Percentiles rank a stretch among this genome's conserved stretches.
Conservation (phyloP, 2,329 filamentous ascomycete genomes). For the Arthrobotrys sphaeroides region DNA sequence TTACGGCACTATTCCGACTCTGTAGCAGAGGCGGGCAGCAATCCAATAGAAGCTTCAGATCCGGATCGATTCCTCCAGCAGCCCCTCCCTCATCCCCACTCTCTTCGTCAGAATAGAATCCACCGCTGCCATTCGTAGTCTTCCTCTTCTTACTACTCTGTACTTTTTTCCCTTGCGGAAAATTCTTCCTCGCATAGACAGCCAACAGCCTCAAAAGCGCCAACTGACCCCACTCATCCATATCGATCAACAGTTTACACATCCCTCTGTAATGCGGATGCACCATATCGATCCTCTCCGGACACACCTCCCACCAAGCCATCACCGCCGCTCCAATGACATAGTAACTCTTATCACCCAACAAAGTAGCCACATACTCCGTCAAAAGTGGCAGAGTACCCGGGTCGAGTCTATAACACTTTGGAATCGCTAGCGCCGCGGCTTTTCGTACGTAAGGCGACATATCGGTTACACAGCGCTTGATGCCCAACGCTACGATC, state of each 20-base stretch:
- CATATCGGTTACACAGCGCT: constrained; percentile 92
- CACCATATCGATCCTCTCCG: constrained; percentile 84
- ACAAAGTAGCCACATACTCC: constrained; percentile 78
- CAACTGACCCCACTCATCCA: constrained; percentile 98
- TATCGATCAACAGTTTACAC: constrained; percentile 91
- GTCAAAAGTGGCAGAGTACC: constrained; percentile 83
- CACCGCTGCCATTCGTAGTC: constrained; percentile 65
- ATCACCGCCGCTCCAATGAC: constrained; percentile 93
- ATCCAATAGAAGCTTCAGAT: constrained; percentile 82
- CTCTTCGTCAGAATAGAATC: constrained; percentile 80
- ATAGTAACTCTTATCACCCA: constrained; percentile 93
- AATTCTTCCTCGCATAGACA: constrained; percentile 84
- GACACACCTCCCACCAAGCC: constrained; percentile 88
- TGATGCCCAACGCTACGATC: constrained; percentile 94
- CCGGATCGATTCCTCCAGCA: constrained; percentile 73
- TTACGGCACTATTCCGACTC: constrained; percentile 84
- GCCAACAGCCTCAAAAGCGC: constrained; percentile 83
- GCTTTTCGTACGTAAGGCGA: constrained; percentile 92
- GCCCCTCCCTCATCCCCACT: constrained; percentile 60
- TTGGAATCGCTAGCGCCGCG: constrained; percentile 91
- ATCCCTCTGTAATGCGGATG: constrained; percentile 88
- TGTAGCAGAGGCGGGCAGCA: constrained; percentile 84
- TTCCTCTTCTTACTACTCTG: constrained; percentile 66
- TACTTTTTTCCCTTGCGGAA: constrained; percentile 74
- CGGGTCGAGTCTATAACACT: constrained; percentile 91